Evolutionary conservation across 1,139 yeast genomes (phyloP).

Genomic region (Candida albicans): DNA sequence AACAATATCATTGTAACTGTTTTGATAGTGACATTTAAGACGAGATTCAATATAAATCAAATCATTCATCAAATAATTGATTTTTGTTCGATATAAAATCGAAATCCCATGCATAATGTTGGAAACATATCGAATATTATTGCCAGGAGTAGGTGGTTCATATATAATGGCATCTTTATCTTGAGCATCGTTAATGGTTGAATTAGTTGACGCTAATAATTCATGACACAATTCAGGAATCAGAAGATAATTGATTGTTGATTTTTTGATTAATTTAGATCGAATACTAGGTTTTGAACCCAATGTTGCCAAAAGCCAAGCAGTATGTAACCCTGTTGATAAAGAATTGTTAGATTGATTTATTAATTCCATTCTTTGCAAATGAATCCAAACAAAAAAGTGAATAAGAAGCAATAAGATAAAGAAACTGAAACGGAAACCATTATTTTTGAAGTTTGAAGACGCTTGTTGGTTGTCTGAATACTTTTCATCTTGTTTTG

Average conservation of each 20-base stretch:
- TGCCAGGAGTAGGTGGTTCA: slow-evolving; percentile 6
- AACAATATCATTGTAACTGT: background rate
- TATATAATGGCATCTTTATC: background rate
- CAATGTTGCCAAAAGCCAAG: slow-evolving; percentile 41
- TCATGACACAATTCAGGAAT: slow-evolving; percentile 48
- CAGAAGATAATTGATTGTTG: slow-evolving; percentile 34
- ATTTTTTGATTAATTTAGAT: slow-evolving; percentile 27
- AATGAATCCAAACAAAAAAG: background rate
- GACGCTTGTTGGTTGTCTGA: background rate
- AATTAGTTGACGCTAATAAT: slow-evolving; percentile 23
- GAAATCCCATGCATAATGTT: slow-evolving; percentile 58
- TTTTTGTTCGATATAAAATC: slow-evolving; percentile 52
- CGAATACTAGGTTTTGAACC: slow-evolving; percentile 32
- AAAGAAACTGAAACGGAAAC: background rate
- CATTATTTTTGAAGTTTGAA: background rate
- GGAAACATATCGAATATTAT: slow-evolving; percentile 45
- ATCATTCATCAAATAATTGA: slow-evolving; percentile 45
- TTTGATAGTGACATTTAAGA: slow-evolving; percentile 15
- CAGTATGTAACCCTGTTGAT: slow-evolving; percentile 20
- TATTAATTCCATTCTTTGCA: slow-evolving; percentile 7
- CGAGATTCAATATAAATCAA: slow-evolving; percentile 25
- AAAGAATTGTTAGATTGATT: slow-evolving; percentile 5
- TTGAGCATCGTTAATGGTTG: background rate
- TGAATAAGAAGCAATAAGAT: background rate
- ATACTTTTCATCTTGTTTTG: background rate